Evolutionary conservation across 495 filamentous ascomycete genomes (phyloP).

Genomic region (Acidomyces sp.): DNA sequence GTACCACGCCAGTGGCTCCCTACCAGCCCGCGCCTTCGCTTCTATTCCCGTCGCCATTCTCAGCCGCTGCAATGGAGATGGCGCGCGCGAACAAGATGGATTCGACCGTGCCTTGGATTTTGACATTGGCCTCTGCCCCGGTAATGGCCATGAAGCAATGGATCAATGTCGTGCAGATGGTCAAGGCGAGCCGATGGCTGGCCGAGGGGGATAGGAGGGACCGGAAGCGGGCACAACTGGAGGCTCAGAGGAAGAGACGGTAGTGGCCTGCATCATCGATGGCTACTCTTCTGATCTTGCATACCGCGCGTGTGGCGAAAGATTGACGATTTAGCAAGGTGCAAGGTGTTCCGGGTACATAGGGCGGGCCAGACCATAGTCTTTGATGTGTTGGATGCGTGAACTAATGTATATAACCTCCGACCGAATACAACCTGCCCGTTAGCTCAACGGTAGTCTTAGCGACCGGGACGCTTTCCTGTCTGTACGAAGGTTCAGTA

Average conservation of each 20-base stretch:
- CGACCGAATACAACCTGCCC: too few species aligned
- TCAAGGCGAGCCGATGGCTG: constrained; percentile 85
- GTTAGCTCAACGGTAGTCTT: too few species aligned
- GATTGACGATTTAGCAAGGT: too few species aligned
- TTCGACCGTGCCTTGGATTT: constrained; percentile 69
- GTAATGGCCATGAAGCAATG: constrained; percentile 85
- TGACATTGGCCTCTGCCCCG: constrained; percentile 67
- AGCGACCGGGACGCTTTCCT: too few species aligned
- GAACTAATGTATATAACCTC: too few species aligned
- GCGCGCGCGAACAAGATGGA: constrained; percentile 88
- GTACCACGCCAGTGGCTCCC: constrained; percentile 29
- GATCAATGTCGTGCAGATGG: constrained; percentile 85
- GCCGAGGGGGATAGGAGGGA: constrained; percentile 68
- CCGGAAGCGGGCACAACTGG: constrained; percentile 39
- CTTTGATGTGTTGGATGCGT: too few species aligned
- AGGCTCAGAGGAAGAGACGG: constrained; percentile 6
- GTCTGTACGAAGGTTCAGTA: too few species aligned
- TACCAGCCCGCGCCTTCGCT: constrained; percentile 49
- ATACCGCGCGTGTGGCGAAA: too few species aligned
- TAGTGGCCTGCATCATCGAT: neutral
- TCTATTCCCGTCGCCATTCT: constrained; percentile 73
- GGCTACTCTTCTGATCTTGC: neutral
- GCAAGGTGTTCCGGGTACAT: too few species aligned
- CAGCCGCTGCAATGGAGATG: constrained; percentile 79
- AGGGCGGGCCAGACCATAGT: too few species aligned